Base-by-base conservation (phyloP, 2,329 filamentous ascomycete genomes). In the Magnaporthales sp. region DNA sequence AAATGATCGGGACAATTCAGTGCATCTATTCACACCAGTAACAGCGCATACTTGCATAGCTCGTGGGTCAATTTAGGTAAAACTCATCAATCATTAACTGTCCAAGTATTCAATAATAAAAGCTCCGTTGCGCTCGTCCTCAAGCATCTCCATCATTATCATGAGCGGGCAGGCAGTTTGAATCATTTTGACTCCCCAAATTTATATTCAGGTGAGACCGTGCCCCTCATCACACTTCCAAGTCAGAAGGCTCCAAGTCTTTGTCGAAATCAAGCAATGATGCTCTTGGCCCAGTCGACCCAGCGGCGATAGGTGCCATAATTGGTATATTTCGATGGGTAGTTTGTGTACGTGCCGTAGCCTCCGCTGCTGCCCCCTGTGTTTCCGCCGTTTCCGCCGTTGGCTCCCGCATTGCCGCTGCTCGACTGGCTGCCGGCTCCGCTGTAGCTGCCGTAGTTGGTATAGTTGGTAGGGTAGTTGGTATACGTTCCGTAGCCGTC, bases 221-320 rank as follows among this genome's bases (percentile, higher is more conserved):
- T 56, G 51, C 7, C 9, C 1, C 51, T 1, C 22, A 1, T 58
- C 32, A 1, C 54, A 4, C 54, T 58, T 58, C 22, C n/a, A 5
- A 19, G 4, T 46, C 15, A n/a, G 15, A 7, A 9, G 5, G 9
- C 24, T 26, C 8, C 8, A 10, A 22, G n/a, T n/a, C 3, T n/a
- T 22, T 58, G 54, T 58, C 54, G 22, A 15, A 5, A 3, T 63
- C 32, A 69, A 9, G 32, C 62, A 22, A 70, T 65, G 54, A 66
- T 26, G 51, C n/a, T 63, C 65, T 67, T 68, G 61, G 67, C 54
- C 61, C 61, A 63, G 22, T 64, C 63, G n/a, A 68, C 51, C 63
- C 64, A 68, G 51, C 69, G 65, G 26, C 66, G 64, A 65, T 69
- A 70, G 29, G 64, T 54, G 46, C 67, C 68, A 51, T 70, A 69